Conservation (phyloP, 371 early-diverging fungal genomes). For the Parasitella parasitica region DNA sequence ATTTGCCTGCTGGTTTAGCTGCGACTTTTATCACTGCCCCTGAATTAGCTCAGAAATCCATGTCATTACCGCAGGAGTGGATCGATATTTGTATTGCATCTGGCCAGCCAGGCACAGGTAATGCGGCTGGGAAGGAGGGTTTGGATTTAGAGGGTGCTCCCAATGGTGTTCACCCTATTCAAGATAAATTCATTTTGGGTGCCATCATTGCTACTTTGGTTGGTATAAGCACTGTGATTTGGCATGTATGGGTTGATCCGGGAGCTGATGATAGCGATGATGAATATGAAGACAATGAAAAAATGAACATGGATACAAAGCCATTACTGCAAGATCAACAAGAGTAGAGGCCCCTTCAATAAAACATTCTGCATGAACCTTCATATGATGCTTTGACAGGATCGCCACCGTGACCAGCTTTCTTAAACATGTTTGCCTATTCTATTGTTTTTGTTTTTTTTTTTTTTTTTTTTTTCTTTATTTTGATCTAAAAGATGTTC, state of each 20-base stretch:
- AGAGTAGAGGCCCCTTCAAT: no score
- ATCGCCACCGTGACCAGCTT: background rate
- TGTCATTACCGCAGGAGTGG: constrained; percentile 29
- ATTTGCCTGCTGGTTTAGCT: constrained; percentile 42
- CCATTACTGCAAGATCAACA: constrained; percentile 6
- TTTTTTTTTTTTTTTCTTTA: background rate
- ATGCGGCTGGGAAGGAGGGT: constrained; percentile 62
- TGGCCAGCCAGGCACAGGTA: constrained; percentile 45
- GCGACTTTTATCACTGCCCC: constrained; percentile 67
- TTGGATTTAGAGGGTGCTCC: constrained; percentile 49
- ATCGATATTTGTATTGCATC: constrained; percentile 50
- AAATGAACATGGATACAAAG: background rate
- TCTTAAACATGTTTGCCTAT: background rate
- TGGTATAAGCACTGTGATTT: constrained; percentile 66
- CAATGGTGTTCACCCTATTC: constrained; percentile 46
- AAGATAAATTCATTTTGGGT: constrained; percentile 52
- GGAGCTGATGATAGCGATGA: constrained; percentile 27
- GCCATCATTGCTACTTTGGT: constrained; percentile 64
- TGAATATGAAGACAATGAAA: constrained; percentile 10
- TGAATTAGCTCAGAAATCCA: constrained; percentile 23
- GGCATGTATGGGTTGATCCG: constrained; percentile 55
- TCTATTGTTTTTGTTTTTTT: background rate
- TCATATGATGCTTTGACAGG: background rate
- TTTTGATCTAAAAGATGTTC: constrained; percentile 21
- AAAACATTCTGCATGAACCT: no score